Base-by-base conservation (phyloP, 2,329 filamentous ascomycete species). In the Ciborinia camelliae region DNA sequence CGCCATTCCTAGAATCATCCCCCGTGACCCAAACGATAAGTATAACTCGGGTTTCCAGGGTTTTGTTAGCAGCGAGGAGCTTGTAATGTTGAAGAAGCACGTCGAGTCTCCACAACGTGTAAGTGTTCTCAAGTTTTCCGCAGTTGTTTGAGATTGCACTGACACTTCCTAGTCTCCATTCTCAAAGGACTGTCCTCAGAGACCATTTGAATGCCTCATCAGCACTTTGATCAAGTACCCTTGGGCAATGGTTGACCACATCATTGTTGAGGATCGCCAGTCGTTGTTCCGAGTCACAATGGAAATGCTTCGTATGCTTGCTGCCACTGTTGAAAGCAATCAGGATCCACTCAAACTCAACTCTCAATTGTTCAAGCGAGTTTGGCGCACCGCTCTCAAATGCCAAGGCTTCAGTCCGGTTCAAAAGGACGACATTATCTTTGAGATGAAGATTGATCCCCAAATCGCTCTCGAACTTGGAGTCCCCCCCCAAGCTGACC, bases 131-230 rank as follows among this genome's bases (percentile, higher is more conserved):
- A 18, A 47, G 30, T 9, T 26, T 47, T 23, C 20, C 26, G 18
- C 4, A 39, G 12, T 23, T 14, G 26, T 53, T 23, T 37, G n/a
- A 8, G n/a, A 7, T 12, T 35, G 10, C 53, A 62, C 64, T 71
- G 62, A 68, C 32, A 52, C 10, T 43, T 41, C 26, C 57, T 45
- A 88, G 84, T 85, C 84, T 15, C 82, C 83, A 0, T 89, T 84
- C 71, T 81, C 84, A 10, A 81, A 79, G 64, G 80, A 86, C 32
- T 87, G 85, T 69, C 85, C 86, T 0, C 86, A 89, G 75, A 82
- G 87, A 18, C 83, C 86, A 1, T 89, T 84, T 64, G 87, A 90
- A 76, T 86, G 81, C 72, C 78, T 89, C 71, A 86, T 89, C 69
- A 87, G 84, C 73, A 88, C 83, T 0, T 68, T 76, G 65, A 61